A percentile compares a stretch with the other conserved stretches of the same genome.
phyloP scores from a whole-genome alignment of 306 rosid genomes.

The Rosa rugosa region DNA sequence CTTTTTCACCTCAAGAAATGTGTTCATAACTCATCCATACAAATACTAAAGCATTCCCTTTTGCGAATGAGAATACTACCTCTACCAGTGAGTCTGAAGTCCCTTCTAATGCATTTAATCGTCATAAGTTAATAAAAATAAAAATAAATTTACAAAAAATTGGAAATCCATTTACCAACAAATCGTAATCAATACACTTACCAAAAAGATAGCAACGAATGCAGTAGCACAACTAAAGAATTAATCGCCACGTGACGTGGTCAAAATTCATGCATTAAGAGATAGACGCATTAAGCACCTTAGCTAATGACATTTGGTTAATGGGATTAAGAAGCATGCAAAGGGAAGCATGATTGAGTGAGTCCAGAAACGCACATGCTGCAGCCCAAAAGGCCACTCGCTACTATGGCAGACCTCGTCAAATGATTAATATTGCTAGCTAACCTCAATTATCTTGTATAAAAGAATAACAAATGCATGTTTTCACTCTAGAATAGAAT shows the following conservation, averaged over 20 bases:
- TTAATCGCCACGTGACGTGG: neutral
- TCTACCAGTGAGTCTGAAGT: neutral
- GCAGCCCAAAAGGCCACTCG: neutral
- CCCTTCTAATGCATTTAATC: neutral
- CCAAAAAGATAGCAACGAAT: neutral
- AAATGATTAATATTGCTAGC: neutral
- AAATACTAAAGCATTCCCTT: neutral
- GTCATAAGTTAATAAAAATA: neutral
- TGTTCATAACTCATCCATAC: neutral
- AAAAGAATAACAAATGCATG: neutral
- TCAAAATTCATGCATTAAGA: neutral
- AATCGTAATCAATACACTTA: neutral
- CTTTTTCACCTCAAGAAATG: neutral
- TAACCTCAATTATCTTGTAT: neutral
- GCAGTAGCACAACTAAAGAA: neutral
- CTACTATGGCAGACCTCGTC: neutral
- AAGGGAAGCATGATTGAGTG: neutral
- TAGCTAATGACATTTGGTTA: neutral
- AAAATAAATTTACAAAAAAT: neutral
- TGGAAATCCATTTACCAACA: neutral
- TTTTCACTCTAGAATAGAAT: neutral
- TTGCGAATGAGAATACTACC: neutral
- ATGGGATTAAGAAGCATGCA: conserved; percentile 1
- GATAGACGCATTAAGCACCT: neutral
- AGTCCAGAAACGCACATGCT: neutral